Evolutionary conservation across 176 grass and related monocot genomes (phyloP).

Genomic region (Triticum timopheevii): DNA sequence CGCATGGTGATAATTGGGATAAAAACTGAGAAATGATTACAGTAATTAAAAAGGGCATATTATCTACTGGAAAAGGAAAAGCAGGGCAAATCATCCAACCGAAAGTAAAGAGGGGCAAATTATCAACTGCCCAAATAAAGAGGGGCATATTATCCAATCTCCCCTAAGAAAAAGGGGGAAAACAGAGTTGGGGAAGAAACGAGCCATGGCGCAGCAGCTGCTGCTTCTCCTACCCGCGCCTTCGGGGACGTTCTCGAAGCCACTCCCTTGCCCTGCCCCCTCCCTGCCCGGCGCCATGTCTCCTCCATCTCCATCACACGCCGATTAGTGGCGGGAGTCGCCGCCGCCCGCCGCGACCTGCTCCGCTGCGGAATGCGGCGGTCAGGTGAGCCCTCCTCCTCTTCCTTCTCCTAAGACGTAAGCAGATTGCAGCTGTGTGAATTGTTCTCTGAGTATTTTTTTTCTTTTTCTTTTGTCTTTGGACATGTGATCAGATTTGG

Average conservation of each 20-base stretch:
- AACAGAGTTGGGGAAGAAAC: background rate
- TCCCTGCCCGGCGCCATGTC: background rate
- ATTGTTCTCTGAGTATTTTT: background rate
- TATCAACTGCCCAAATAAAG: too few relatives aligned
- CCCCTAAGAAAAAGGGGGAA: too few relatives aligned
- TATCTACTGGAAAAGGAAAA: too few relatives aligned
- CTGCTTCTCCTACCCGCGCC: conserved; percentile 36
- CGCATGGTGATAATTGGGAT: too few relatives aligned
- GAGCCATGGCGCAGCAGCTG: conserved; percentile 49
- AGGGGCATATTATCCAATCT: too few relatives aligned
- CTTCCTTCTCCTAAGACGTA: background rate
- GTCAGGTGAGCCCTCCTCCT: conserved; percentile 30
- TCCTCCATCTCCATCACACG: conserved; percentile 1
- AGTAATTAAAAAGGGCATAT: too few relatives aligned
- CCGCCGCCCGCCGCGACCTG: conserved; percentile 31
- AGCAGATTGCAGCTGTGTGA: background rate
- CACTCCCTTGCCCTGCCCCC: background rate
- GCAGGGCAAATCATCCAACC: too few relatives aligned
- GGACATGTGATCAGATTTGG: conserved; percentile 52
- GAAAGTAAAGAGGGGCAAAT: too few relatives aligned
- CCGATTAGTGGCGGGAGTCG: background rate
- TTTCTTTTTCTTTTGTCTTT: background rate
- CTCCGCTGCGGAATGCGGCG: conserved; percentile 42
- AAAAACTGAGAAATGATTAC: too few relatives aligned
- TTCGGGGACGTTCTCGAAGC: conserved; percentile 43